These are phyloP conservation scores for Samsoniella hepiali DNA, from an alignment of 2,329 filamentous ascomycete genomes.

Conservation along the genomic window DNA sequence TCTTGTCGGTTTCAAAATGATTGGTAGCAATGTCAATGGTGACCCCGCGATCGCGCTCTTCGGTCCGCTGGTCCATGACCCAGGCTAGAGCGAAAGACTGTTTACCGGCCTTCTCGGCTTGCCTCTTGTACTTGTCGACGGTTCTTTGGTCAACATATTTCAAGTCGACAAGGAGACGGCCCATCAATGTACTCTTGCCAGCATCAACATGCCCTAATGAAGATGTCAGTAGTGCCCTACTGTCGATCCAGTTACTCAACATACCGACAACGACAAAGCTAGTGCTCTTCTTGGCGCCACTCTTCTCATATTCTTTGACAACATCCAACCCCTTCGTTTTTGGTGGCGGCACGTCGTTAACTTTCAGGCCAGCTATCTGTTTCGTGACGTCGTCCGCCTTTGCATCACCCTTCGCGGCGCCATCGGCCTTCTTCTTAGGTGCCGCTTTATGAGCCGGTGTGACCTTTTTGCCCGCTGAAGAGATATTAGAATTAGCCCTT, in stretches of 20 bases:
- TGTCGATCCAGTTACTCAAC: slow-evolving; percentile 30
- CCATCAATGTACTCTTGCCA: slow-evolving; percentile 97
- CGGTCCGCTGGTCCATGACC: slow-evolving; percentile 89
- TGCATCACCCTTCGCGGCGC: slow-evolving; percentile 23
- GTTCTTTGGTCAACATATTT: slow-evolving; percentile 85
- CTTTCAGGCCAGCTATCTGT: slow-evolving; percentile 34
- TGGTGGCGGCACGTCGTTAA: slow-evolving; percentile 54
- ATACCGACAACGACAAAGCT: slow-evolving; percentile 91
- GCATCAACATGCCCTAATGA: slow-evolving; percentile 85
- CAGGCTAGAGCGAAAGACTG: slow-evolving; percentile 94
- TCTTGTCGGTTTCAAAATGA: slow-evolving; percentile 84
- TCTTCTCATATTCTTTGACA: slow-evolving; percentile 72
- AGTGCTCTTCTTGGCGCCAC: slow-evolving; percentile 71
- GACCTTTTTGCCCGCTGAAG: slow-evolving; percentile 52
- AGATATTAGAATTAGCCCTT: slow-evolving; percentile 52
- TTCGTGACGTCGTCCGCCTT: slow-evolving; percentile 26
- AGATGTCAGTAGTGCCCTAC: slow-evolving; percentile 17
- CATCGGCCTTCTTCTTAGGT: slow-evolving; percentile 41
- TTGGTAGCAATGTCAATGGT: slow-evolving; percentile 97
- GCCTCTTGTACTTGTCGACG: slow-evolving; percentile 80
- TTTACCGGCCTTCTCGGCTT: slow-evolving; percentile 89
- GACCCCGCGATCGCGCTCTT: slow-evolving; percentile 85
- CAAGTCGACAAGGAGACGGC: slow-evolving; percentile 83
- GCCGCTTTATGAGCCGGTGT: slow-evolving; percentile 36
- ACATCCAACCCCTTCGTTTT: slow-evolving; percentile 83